Evolutionary conservation across 78 protist genomes (phyloP), one percentile per base, ranked within the genome.

Genomic region (Monosiga brevicollis): DNA sequence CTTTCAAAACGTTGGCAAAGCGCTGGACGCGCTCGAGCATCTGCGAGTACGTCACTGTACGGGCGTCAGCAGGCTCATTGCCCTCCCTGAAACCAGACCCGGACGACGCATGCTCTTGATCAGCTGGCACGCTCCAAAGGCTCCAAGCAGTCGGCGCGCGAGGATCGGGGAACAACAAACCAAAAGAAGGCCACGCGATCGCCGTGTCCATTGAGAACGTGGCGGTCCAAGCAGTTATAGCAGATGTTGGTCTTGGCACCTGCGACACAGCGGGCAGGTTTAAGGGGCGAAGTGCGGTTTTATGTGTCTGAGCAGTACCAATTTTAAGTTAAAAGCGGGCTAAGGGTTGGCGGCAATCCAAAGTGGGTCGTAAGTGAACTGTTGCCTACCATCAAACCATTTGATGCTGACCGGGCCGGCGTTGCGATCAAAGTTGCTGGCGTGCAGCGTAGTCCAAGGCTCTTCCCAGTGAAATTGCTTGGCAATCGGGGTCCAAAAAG

Each of bases 141-240:
- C 20, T 37, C 0, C 6, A 29, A 3, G 9, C 3, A 1, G 32
- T n/a, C 15, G 15, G 62, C 9, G 62, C 9, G 62, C 9, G 62
- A 49, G 62, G 15, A 49, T 49, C 15, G 62, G 15, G 15, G 15
- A 49, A 37, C 70, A 3, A 3, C 62, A 25, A 15, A 78, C 76
- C 49, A 79, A 72, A 40, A 73, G 55, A 71, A 71, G 81, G 84
- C 84, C 2, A 73, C 38, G 35, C 3, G 1, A 35, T 80, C 82
- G 76, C 83, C 87, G 34, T 0, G 83, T 0, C 81, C 84, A 29
- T 37, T 40, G 37, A 10, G 0, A 11, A 83, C 83, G 87, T 87
- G 84, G 74, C 87, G 78, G 70, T 83, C 90, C 42, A 87, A 49
- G 35, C 43, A 23, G 72, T 87, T 87, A 80, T 79, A 83, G 76